Evolutionary conservation across 495 filamentous ascomycete species (phyloP), one percentile per base, ranked within the genome.

Genomic region (Diplogelasinospora grovesii): DNA sequence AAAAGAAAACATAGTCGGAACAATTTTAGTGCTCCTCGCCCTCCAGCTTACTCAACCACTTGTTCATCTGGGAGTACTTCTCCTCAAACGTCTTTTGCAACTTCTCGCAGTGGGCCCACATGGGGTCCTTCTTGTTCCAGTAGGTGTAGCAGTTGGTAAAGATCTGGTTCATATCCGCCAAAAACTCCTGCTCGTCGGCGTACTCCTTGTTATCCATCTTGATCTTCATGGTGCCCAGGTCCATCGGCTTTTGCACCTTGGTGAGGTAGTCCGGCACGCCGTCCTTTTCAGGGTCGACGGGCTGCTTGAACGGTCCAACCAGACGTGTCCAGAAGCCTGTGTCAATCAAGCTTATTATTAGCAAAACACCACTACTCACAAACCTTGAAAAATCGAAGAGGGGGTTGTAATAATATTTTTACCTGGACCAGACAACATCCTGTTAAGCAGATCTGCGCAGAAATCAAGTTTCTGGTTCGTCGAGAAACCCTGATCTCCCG

Each of bases 281-380:
- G 41, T 73, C 68, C 26, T 58, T 44, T 7, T 48, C 46, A 3
- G 68, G 68, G 36, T 61, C 54, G 6, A 73, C 69, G 19, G 68
- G 68, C 14, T 70, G 59, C 8, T 61, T 65, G 49, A 73, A 76
- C 7, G 68, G 68, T 0, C 70, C 68, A 6, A 77, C 71, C 2
- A 74, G 63, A 6, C 73, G 70, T n/a, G 73, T 77, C 73, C 73
- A 77, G 52, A 71, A 77, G 13, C 71, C 69, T 73, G 41, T 27
- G 35, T 45, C 20, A 45, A 28, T 43, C 27, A n/a, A n/a, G n/a
- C n/a, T n/a, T n/a, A n/a, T n/a, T n/a, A n/a, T n/a, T n/a, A n/a
- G n/a, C n/a, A n/a, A n/a, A n/a, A n/a, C n/a, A n/a, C n/a, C n/a
- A n/a, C n/a, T n/a, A 32, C 24, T 33, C 9, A 19, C 1, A 3